A percentile compares a stretch with the other conserved stretches of the same genome.
Evolutionary conservation across 2,329 filamentous ascomycete species (phyloP).

Genomic region (Aspergillus melleus): DNA sequence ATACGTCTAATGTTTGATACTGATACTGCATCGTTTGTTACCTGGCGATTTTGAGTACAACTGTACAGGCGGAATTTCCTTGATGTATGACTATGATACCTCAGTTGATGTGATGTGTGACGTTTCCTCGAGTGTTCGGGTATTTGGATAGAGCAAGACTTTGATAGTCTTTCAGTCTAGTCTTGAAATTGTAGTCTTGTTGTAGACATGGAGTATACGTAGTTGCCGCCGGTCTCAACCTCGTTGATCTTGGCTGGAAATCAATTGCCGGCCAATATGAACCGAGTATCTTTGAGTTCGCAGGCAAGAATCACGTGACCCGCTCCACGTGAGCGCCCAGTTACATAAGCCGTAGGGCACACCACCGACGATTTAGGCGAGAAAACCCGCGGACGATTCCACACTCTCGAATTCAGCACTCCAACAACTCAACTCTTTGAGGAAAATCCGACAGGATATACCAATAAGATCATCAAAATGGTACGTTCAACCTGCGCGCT

Average conservation of each 20-base stretch:
- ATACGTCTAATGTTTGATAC: slow-evolving; percentile 38
- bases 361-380: slow-evolving; percentile 27
- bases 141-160: slow-evolving; percentile 17
- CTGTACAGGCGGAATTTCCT: slow-evolving; percentile 34
- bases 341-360: slow-evolving; percentile 19
- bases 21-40: slow-evolving; percentile 19
- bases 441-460: slow-evolving; percentile 53
- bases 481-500: slow-evolving; percentile 31
- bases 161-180: neutral
- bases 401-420: slow-evolving; percentile 19
- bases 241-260: too few species aligned
- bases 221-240: neutral
- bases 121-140: slow-evolving; percentile 14
- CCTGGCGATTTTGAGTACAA: slow-evolving; percentile 14
- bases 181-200: neutral
- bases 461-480: slow-evolving; percentile 44
- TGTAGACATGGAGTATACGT: neutral
- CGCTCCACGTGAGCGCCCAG: neutral
- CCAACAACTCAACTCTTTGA: slow-evolving; percentile 47
- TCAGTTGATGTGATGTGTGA: slow-evolving; percentile 32
- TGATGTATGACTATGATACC: slow-evolving; percentile 48
- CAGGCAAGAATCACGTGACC: too few species aligned
- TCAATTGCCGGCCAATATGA: too few species aligned
- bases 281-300: too few species aligned
- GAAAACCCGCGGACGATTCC: slow-evolving; percentile 20